Base-by-base conservation (phyloP, 805 yeast genomes). In the Teunomyces cretensis region DNA sequence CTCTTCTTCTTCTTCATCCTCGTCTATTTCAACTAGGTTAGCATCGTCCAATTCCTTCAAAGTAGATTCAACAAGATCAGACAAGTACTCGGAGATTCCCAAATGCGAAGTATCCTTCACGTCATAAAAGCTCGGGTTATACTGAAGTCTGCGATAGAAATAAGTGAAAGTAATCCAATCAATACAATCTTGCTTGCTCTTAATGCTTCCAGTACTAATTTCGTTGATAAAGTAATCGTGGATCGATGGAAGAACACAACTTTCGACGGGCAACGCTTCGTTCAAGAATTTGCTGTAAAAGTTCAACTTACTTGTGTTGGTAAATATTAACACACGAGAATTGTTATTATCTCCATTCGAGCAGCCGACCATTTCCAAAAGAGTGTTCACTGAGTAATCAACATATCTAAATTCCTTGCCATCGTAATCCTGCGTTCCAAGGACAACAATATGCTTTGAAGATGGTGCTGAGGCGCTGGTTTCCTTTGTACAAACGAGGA, bases 121-220 rank as follows among this genome's bases (percentile, higher is more conserved):
- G n/a, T 90, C 96, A 58, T 94, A 94, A 60, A 78, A 94, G 47
- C 94, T 81, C 3, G 99, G 97, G 61, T 94, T 94, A 30, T 79
- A 74, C 45, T 81, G 85, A 15, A 94, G 61, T 41, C 98, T 73
- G 51, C 95, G 74, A 64, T 88, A 94, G 57, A 91, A 86, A 54
- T 83, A 86, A 0, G 96, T 78, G 60, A 79, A 88, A 0, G 97
- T 86, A 28, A 94, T 58, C 95, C 96, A 89, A 56, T 92, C 97
- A 47, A 94, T 79, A 55, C 96, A 88, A 53, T 86, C 94, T 55
- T 91, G 97, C 57, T 86, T 81, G 6, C 79, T 72, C 38, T 71
- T 75, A 46, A 92, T 76, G 11, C 82, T 71, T 2, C 79, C 71
- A 6, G 82, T 77, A 30, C 86, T 78, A n/a, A 90, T 83, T 54